Percentiles rank a stretch among this genome's conserved stretches.
Conservation (phyloP, 1,284 basidiomycete genomes). For the Xerocomus minutiporus region DNA sequence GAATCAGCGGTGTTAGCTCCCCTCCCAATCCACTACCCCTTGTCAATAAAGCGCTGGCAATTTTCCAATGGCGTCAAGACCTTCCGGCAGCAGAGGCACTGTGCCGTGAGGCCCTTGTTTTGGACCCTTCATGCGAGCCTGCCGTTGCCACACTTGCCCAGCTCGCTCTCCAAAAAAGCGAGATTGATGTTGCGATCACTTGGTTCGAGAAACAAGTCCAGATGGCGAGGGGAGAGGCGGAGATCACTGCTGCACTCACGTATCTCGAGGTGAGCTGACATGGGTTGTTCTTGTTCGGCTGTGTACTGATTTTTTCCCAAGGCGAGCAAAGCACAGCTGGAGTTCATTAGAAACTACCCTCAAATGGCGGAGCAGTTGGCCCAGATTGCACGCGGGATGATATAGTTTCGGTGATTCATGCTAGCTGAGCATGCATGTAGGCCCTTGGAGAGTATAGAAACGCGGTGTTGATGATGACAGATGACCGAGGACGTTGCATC, state of each 20-base stretch:
- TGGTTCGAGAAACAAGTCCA: constrained; percentile 85
- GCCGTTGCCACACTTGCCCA: constrained; percentile 96
- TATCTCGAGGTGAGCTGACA: constrained; percentile 65
- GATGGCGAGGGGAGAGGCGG: constrained; percentile 87
- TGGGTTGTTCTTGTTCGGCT: constrained; percentile 3
- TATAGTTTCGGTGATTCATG: constrained; percentile 18
- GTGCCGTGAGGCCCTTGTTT: constrained; percentile 82
- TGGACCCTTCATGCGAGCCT: constrained; percentile 94
- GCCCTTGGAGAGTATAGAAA: constrained; percentile 15
- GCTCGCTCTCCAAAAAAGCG: constrained; percentile 87
- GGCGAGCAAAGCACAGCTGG: constrained; percentile 76
- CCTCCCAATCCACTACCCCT: constrained; percentile 86
- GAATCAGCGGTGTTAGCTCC: constrained; percentile 35
- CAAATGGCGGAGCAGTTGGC: constrained; percentile 67
- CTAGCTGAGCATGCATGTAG: constrained; percentile 13
- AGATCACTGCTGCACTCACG: constrained; percentile 85
- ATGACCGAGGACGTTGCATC: constrained; percentile 3
- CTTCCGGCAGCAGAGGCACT: constrained; percentile 77
- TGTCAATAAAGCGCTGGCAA: constrained; percentile 94
- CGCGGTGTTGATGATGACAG: neutral
- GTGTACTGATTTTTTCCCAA: constrained; percentile 30
- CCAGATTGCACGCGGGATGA: constrained; percentile 46
- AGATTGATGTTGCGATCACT: constrained; percentile 81
- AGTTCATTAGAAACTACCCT: constrained; percentile 81
- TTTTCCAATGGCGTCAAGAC: constrained; percentile 97